A percentile compares a stretch with the other conserved stretches of the same genome.
These are phyloP conservation scores for Erythrobasidium yunnanense DNA, from an alignment of 768 basidiomycete genomes.

Conservation along the genomic window DNA sequence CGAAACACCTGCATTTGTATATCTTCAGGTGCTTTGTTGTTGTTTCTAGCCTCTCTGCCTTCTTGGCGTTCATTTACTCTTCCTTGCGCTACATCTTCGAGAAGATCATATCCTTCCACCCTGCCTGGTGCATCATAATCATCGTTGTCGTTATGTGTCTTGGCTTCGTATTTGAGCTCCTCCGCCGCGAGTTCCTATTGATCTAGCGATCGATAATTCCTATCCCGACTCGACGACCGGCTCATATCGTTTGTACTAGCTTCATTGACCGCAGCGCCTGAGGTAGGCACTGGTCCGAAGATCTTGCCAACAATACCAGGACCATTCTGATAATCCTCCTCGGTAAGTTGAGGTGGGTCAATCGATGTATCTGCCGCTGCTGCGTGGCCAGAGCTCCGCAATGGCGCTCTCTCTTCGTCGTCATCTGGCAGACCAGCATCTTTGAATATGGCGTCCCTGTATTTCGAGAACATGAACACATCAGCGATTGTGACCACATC, in stretches of 20 bases:
- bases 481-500: not conserved
- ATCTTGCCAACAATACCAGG: not conserved
- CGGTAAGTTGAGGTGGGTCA: conserved; percentile 5
- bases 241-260: not conserved
- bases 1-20: no score
- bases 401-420: conserved; percentile 11
- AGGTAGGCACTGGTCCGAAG: not conserved
- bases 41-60: no score
- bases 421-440: conserved; percentile 1
- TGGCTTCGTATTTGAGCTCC: not conserved
- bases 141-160: not conserved
- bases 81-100: no score
- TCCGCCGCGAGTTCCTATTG: conserved; percentile 25
- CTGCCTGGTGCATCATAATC: not conserved
- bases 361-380: not conserved
- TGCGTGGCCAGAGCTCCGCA: not conserved
- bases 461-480: not conserved
- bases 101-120: no score
- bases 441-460: conserved; percentile 25
- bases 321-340: not conserved
- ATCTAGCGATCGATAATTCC: conserved; percentile 7
- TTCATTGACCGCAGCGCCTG: not conserved
- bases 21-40: no score
- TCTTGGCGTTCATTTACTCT: no score
- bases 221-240: not conserved